A percentile compares a stretch with the other conserved stretches of the same genome.
phyloP scores from a whole-genome alignment of 2,329 filamentous ascomycete genomes.

The Cordyceps fumosorosea region DNA sequence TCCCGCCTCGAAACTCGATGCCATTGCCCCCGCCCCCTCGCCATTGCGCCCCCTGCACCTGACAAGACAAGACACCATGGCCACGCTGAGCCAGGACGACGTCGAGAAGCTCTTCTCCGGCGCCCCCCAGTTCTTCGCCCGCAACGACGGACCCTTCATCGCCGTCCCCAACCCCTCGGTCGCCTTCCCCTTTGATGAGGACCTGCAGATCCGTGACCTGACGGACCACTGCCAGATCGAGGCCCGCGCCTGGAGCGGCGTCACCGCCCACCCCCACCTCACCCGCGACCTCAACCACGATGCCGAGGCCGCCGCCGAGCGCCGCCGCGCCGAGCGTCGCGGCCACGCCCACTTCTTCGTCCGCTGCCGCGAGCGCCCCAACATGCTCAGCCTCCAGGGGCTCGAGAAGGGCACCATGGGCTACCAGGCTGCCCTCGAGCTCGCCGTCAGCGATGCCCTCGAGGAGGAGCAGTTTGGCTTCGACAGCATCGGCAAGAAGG shows the following conservation, averaged over 20 bases:
- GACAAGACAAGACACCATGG: constrained; percentile 32
- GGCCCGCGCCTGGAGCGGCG: constrained; percentile 55
- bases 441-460: constrained; percentile 57
- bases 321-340: constrained; percentile 36
- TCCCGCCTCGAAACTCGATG: not conserved
- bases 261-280: constrained; percentile 58
- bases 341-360: constrained; percentile 52
- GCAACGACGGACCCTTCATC: constrained; percentile 51
- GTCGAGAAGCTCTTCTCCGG: constrained; percentile 67
- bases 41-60: not conserved
- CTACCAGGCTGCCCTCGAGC: constrained; percentile 60
- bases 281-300: constrained; percentile 44
- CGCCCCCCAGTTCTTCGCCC: constrained; percentile 65
- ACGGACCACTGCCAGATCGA: constrained; percentile 59
- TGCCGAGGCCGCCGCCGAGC: constrained; percentile 23
- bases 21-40: not conserved
- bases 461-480: constrained; percentile 57
- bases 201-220: constrained; percentile 54
- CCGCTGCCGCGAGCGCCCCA: constrained; percentile 55
- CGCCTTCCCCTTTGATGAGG: constrained; percentile 61
- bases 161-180: constrained; percentile 57
- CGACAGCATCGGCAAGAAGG: constrained; percentile 47
- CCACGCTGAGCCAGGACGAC: constrained; percentile 50
- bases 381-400: constrained; percentile 67
- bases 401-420: constrained; percentile 65